Base-by-base conservation (phyloP, 805 yeast genomes). In the Wickerhamiella slavikovae region DNA sequence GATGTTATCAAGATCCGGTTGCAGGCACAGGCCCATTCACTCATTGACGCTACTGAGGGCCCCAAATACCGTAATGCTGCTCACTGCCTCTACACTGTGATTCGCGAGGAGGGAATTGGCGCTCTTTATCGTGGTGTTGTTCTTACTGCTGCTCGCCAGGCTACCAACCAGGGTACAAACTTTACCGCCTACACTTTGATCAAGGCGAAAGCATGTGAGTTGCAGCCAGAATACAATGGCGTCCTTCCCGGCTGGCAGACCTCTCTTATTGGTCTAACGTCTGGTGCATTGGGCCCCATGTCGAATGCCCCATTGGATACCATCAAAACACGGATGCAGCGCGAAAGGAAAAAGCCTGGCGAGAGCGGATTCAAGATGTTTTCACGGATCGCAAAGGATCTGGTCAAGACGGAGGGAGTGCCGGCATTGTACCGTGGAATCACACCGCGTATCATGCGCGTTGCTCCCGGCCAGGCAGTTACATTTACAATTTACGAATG, bases 401-500 rank as follows among this genome's bases (percentile, higher is more conserved):
- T 85, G 53, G 59, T 83, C 41, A 71, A 70, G 49, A 92, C 80
- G 59, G 93, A 82, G 57, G 98, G 98, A 42, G 58, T 71, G 41
- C 62, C 66, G 31, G 91, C 93, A 24, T 66, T 85, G 51, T 85
- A 85, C 62, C 79, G 85, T 51, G 98, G 98, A 58, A 85, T 85
- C 49, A 82, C 95, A 15, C 98, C 98, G 43, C 74, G 98, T 60
- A 85, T 85, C 43, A 83, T 85, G 92, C 75, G 98, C 59, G 98
- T 85, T 30, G 98, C 98, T 9, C 95, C 98, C 15, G 98, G 98
- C 37, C 98, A 85, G 58, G 95, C 96, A 32, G 96, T 85, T 33
- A 89, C 95, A 12, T 85, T 85, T 59, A 89, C 96, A 5, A 93
- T 89, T 25, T 85, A 85, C 55, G 98, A 85, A 58, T 74, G 63